Base-by-base conservation (phyloP, 164 flowering plant genomes). In the Platanus orientalis region DNA sequence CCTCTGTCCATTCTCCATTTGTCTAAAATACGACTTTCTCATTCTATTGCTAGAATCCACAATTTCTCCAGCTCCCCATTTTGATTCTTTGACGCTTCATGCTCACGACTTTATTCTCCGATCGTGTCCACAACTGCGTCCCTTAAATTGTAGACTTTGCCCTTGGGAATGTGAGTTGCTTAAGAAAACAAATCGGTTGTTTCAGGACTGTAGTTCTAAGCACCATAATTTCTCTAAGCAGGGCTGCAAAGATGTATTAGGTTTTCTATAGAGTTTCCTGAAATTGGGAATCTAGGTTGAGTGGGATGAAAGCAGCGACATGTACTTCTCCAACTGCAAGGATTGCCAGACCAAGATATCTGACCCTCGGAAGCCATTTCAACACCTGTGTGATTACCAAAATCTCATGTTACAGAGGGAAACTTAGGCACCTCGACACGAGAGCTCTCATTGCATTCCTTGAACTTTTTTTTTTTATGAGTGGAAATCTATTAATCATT, bases 181-280 rank as follows among this genome's bases (percentile, higher is more conserved):
- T 29, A 66, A 75, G 47, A 72, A 64, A 67, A 87, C 89, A 7
- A 26, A 51, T 61, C 63, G 42, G 21, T 70, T 84, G 13, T 60
- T 84, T 2, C 71, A 52, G 0, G 75, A 52, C 19, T 86, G 92
- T 45, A 72, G 68, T 51, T 63, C 70, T 34, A 25, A 57, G 0
- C 70, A 28, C 30, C 58, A 29, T 9, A 44, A 58, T 10, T 58
- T 7, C 52, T 49, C 83, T 0, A 75, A 77, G 12, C 78, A 73
- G 45, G 78, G 76, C 1, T 86, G 91, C 49, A 82, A 73, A 13
- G 87, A 84, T 48, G 72, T 86, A 16, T 64, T 84, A n/a, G 85
- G 63, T 0, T 81, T 11, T 58, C 72, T 86, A 12, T 75, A 76
- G 52, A 42, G 21, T 7, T 48, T 75, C 1, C 34, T 79, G 28